Percentiles rank a stretch among this genome's conserved stretches.
Conservation (phyloP, 257 asterid genomes). For the Ilex aquifolium region DNA sequence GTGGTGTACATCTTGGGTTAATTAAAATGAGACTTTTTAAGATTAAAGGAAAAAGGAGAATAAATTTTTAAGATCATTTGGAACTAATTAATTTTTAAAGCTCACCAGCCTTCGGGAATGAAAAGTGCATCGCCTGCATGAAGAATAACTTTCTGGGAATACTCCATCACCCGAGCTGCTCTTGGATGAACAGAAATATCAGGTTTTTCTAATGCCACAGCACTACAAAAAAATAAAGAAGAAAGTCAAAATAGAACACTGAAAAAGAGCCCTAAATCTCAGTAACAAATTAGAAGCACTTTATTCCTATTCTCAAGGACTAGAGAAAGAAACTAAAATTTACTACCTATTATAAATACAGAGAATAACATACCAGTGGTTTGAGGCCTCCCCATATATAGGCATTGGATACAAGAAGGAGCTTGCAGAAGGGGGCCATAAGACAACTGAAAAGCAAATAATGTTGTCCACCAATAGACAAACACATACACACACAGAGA, state of each 20-base stretch:
- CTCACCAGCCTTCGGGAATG: conserved; percentile 98
- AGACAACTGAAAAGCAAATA: conserved; percentile 49
- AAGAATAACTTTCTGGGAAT: conserved; percentile 75
- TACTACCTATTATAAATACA: not conserved
- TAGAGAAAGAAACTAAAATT: too few species aligned
- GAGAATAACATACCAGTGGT: conserved; percentile 62
- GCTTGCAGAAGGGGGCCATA: conserved; percentile 95
- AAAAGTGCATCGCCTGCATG: conserved; percentile 91
- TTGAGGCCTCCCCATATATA: conserved; percentile 90
- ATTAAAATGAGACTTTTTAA: not conserved
- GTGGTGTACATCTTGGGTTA: too few species aligned
- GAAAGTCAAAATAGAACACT: too few species aligned
- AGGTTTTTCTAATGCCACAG: conserved; percentile 56
- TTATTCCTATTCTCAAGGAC: too few species aligned
- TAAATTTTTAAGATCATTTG: conserved; percentile 5
- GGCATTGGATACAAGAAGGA: conserved; percentile 75
- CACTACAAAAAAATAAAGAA: conserved; percentile 27
- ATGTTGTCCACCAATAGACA: not conserved
- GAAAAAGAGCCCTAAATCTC: too few species aligned
- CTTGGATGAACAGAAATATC: conserved; percentile 58
- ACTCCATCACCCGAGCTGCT: conserved; percentile 45
- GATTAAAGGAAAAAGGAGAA: not conserved
- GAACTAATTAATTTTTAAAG: conserved; percentile 5
- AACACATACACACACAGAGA: not conserved
- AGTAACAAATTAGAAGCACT: too few species aligned